Base-by-base conservation (phyloP, 768 basidiomycete genomes). In the Kwoniella pini region DNA sequence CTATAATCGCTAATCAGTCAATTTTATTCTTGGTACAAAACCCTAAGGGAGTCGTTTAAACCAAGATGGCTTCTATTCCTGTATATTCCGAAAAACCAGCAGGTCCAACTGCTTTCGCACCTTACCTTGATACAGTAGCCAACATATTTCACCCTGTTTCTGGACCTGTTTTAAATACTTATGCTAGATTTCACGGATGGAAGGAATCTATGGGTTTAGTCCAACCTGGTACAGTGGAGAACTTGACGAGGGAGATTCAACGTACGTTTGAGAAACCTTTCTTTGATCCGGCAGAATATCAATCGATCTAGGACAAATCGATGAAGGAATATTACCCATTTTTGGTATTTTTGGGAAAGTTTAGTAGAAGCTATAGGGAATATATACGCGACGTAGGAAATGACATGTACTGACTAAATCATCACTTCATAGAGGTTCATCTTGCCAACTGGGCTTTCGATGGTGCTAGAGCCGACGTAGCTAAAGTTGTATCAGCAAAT, bases 391-490 rank as follows among this genome's bases (percentile, higher is more conserved):
- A 19, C 17, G 26, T 38, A 15, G 4, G 19, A n/a, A 24, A 7
- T 10, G 12, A 17, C 17, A 31, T 17, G 21, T 31, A 36, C 56
- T 48, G 46, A 54, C 27, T 28, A 21, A 24, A 22, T 26, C n/a
- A 17, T 38, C 13, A 28, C 19, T 3, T n/a, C 21, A 17, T 79
- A 97, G 94, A 85, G 54, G 95, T 92, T 12, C 91, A 91, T 72
- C 80, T 97, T 50, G 89, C 88, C 44, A 96, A 95, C 82, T 95
- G 88, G 81, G 86, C 92, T 75, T 98, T 98, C 79, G 96, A 99
- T 82, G 96, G 96, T 67, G 96, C 89, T 26, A 84, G 94, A 69
- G 96, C 95, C 30, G 96, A 99, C 82, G 82, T 98, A 70, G 88
- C 90, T 48, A 99, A 98, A 81, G 88, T 85, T 69, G 83, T 98